Percentiles rank a stretch among this genome's conserved stretches.
phyloP scores from a whole-genome alignment of 2,329 filamentous ascomycete genomes.

The Elsinoe fawcettii region DNA sequence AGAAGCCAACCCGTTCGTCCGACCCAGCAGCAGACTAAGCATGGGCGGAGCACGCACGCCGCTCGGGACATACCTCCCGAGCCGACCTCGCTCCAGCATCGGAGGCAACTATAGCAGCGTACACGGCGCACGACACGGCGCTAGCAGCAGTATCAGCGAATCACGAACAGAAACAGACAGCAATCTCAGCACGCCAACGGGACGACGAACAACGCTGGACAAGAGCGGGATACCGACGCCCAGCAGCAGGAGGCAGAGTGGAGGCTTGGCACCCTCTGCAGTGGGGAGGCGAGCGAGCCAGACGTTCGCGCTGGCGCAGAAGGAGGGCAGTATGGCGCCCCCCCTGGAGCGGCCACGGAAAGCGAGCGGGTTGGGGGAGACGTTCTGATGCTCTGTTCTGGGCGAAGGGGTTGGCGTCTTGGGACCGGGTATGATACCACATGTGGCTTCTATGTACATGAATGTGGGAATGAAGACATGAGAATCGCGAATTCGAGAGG shows the following conservation, averaged over 20 bases:
- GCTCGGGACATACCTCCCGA: constrained; percentile 43
- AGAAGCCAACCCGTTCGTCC: constrained; percentile 38
- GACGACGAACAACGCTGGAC: constrained; percentile 37
- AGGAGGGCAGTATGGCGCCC: constrained; percentile 16
- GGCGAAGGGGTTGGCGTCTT: not conserved
- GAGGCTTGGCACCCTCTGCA: constrained; percentile 19
- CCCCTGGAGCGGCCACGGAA: constrained; percentile 17
- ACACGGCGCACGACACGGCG: constrained; percentile 24
- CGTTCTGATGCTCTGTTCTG: constrained; percentile 19
- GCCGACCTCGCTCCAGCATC: constrained; percentile 64
- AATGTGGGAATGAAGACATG: not conserved
- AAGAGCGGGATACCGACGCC: constrained; percentile 45
- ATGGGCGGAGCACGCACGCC: constrained; percentile 55
- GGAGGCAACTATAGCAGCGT: constrained; percentile 45
- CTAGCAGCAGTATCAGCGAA: constrained; percentile 25
- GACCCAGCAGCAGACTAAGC: constrained; percentile 60
- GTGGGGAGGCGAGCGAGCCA: constrained; percentile 16
- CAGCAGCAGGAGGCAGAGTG: constrained; percentile 46
- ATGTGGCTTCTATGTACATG: not conserved
- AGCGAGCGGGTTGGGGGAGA: constrained; percentile 30
- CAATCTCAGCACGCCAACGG: constrained; percentile 33
- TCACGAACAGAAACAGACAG: constrained; percentile 18
- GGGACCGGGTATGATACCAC: constrained; percentile 12
- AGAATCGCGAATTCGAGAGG: not conserved
- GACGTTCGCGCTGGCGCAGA: constrained; percentile 10